Base-by-base conservation (phyloP, 1,139 yeast species). In the Taphrina communis region DNA sequence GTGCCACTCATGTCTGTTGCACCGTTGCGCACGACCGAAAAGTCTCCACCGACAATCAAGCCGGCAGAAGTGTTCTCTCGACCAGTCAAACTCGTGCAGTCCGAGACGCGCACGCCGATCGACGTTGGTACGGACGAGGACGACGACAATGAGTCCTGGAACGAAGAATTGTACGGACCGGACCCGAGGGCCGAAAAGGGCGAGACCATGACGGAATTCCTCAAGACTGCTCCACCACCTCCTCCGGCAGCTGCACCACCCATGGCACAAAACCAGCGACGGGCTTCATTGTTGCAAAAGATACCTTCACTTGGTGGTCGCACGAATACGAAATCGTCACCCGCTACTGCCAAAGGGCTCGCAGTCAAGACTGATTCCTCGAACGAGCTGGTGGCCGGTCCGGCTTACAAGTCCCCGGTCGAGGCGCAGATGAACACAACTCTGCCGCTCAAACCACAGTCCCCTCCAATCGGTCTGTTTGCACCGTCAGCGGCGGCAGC, bases 321-420 rank as follows among this genome's bases (percentile, higher is more conserved):
- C 11, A 35, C 36, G 5, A 50, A 50, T 35, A 35, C n/a, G 12
- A 53, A 53, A 19, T n/a, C 58, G 8, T 14, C 42, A 6, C 31
- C 31, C 4, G 31, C 31, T 25, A 25, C 31, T 4, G 4, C 31
- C 31, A 25, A 17, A 35, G 42, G 14, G 1, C 19, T 17, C 5
- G 2, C 48, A 7, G 19, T 44, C 19, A 17, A 21, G 12, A 35
- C 42, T 17, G 42, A 14, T 6, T 21, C 19, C 9, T 61, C 35
- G 42, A 55, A 63, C 44, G 55, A 44, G 19, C 36, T 63, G 48
- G 38, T 63, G 14, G 67, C 67, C 14, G 67, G 67, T 9, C 67
- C 60, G 8, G 67, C 67, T 6, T 63, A 63, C 39, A 55, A 12
- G n/a, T 56, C 60, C 6, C 60, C 60, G 1, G 39, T 9, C n/a